Conservation (phyloP, 345 rosid genomes). For the Lumnitzera racemosa region DNA sequence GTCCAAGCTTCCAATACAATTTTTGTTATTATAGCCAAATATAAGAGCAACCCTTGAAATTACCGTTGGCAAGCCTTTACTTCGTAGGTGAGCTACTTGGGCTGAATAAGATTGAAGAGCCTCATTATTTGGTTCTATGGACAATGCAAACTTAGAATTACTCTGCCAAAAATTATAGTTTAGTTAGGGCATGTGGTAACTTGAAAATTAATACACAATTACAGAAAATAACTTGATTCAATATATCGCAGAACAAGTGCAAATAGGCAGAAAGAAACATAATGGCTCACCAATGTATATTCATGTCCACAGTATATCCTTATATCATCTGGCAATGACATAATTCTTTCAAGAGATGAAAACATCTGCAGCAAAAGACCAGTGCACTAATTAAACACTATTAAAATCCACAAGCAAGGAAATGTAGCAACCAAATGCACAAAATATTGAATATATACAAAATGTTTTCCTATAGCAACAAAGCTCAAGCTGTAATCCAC, state of each 20-base stretch:
- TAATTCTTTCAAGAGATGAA: slow-evolving; percentile 68
- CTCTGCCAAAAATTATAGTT: slow-evolving; percentile 35
- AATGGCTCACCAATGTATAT: slow-evolving; percentile 72
- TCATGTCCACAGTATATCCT: slow-evolving; percentile 84
- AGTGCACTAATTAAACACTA: neutral
- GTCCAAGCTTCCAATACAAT: neutral
- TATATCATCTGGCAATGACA: slow-evolving; percentile 80
- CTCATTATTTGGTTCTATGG: slow-evolving; percentile 86
- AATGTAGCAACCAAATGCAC: neutral
- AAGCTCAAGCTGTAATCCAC: too few relatives aligned
- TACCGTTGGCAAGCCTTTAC: slow-evolving; percentile 86
- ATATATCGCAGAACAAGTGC: too few relatives aligned
- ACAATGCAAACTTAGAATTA: slow-evolving; percentile 84
- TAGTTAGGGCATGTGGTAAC: slow-evolving; percentile 9
- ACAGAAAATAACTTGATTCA: neutral
- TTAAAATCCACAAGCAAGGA: neutral
- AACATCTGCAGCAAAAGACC: slow-evolving; percentile 56
- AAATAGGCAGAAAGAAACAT: neutral
- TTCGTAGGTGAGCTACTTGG: slow-evolving; percentile 65
- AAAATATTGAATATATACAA: neutral
- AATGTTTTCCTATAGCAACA: too few relatives aligned
- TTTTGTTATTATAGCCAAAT: neutral
- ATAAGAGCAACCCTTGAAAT: slow-evolving; percentile 1
- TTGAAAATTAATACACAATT: slow-evolving; percentile 6
- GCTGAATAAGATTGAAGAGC: slow-evolving; percentile 76